Conservation (phyloP, 768 basidiomycete species). For the Lactifluus subvellereus region DNA sequence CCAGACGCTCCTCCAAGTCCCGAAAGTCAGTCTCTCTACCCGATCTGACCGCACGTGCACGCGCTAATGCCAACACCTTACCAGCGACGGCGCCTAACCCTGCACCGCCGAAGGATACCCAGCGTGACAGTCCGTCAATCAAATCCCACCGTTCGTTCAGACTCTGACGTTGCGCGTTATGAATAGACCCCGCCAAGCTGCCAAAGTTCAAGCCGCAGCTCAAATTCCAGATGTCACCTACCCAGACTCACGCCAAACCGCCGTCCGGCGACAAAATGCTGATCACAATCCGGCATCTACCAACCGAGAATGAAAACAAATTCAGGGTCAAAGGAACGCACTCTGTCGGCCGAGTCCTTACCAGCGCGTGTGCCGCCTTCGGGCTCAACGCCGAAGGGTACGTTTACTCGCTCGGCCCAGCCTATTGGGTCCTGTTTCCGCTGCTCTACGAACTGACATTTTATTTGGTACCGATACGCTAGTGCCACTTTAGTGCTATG, state of each 20-base stretch:
- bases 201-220: slow-evolving; percentile 3
- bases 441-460: background rate
- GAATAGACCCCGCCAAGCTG: background rate
- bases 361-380: slow-evolving; percentile 18
- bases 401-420: background rate
- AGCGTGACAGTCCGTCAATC: slow-evolving; percentile 1
- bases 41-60: background rate
- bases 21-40: background rate
- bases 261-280: slow-evolving; percentile 11
- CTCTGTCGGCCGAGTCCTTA: slow-evolving; percentile 16
- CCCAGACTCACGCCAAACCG: background rate
- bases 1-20: background rate
- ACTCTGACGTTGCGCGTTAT: background rate
- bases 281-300: slow-evolving; percentile 18
- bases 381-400: slow-evolving; percentile 1
- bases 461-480: background rate
- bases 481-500: slow-evolving; percentile 10
- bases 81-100: background rate
- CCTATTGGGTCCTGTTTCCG: background rate
- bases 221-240: background rate
- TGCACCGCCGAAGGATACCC: background rate
- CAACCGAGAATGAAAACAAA: slow-evolving; percentile 18
- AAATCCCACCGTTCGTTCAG: background rate
- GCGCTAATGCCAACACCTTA: background rate
- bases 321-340: slow-evolving; percentile 19